Percentiles rank a stretch among this genome's conserved stretches.
These are phyloP conservation scores for Silybum marianum DNA, from an alignment of 129 eudicot species.

Conservation along the genomic window DNA sequence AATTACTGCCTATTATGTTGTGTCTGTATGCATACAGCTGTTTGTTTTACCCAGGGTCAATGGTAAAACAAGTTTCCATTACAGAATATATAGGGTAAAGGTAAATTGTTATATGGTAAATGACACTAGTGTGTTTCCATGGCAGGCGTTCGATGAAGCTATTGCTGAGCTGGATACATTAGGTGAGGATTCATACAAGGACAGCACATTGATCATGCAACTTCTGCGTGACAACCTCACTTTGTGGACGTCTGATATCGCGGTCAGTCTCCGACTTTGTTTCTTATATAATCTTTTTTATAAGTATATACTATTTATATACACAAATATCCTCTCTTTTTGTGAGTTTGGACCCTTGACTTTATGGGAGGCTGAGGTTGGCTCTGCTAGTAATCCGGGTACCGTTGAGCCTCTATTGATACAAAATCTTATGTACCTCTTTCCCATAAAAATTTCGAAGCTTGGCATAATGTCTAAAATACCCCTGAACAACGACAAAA, in stretches of 20 bases:
- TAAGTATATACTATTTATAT: neutral
- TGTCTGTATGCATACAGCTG: neutral
- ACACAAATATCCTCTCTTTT: too few relatives aligned
- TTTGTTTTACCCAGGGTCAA: neutral
- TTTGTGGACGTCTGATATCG: conserved; percentile 85
- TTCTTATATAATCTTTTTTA: neutral
- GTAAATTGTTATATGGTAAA: neutral
- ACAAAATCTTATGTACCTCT: neutral
- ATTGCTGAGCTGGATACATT: conserved; percentile 89
- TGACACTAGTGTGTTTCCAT: neutral
- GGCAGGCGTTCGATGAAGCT: conserved; percentile 96
- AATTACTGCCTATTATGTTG: neutral
- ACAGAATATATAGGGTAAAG: neutral
- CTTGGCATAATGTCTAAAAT: conserved; percentile 6
- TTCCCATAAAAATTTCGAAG: neutral
- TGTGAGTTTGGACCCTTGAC: too few relatives aligned
- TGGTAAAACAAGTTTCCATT: neutral
- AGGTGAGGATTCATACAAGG: conserved; percentile 98
- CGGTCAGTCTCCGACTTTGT: conserved; percentile 47
- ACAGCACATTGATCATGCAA: conserved; percentile 95
- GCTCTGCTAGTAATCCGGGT: too few relatives aligned
- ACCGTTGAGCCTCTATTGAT: too few relatives aligned
- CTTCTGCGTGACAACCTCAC: conserved; percentile 93
- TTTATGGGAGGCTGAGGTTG: too few relatives aligned
- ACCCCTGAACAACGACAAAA: neutral